These are phyloP conservation scores for Circinella umbellata DNA, from an alignment of 371 early-diverging fungal genomes.

Conservation along the genomic window DNA sequence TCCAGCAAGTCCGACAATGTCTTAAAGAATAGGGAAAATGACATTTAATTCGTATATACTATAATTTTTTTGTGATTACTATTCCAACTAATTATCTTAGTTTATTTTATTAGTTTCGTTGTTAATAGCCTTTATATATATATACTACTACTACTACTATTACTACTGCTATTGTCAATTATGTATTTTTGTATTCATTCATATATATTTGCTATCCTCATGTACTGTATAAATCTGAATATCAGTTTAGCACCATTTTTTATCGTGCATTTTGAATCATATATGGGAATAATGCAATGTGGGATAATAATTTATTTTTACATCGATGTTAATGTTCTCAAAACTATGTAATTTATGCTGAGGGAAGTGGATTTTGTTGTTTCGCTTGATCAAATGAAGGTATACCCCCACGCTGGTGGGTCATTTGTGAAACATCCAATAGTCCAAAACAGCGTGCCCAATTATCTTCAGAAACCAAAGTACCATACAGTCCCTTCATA, in stretches of 20 bases:
- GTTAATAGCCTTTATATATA: too few species aligned
- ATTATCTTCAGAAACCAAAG: conserved; percentile 47
- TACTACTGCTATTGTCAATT: too few species aligned
- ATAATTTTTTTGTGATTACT: background rate
- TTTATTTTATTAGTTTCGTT: too few species aligned
- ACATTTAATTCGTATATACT: background rate
- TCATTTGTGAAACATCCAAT: conserved; percentile 17
- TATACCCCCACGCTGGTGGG: background rate
- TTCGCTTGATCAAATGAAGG: background rate
- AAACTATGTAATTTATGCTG: background rate
- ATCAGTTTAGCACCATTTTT: too few species aligned
- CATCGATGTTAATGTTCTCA: background rate
- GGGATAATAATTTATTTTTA: too few species aligned
- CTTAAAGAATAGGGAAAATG: background rate
- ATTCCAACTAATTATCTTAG: too few species aligned
- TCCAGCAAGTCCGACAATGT: background rate
- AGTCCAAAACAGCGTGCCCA: conserved; percentile 47
- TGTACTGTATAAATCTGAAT: too few species aligned
- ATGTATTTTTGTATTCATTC: too few species aligned
- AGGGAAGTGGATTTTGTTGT: background rate
- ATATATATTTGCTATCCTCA: too few species aligned
- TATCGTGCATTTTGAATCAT: too few species aligned
- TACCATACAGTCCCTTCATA: conserved; percentile 51
- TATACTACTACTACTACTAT: too few species aligned
- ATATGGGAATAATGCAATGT: too few species aligned